phyloP scores from a whole-genome alignment of 192 early-diverging fungal genomes.

The Linnemannia schmuckeri region DNA sequence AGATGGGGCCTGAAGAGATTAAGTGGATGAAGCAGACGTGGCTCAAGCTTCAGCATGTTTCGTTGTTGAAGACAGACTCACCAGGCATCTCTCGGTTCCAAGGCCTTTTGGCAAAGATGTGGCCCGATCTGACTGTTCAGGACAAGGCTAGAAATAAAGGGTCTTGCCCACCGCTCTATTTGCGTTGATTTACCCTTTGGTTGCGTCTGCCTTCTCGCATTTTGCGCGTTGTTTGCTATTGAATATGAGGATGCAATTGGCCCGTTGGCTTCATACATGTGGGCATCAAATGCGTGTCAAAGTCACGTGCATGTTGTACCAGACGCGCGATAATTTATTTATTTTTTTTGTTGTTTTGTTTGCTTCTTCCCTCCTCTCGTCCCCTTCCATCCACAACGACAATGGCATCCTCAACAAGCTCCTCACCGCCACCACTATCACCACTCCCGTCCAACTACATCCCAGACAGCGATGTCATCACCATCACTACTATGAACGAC shows the following conservation, averaged over 20 bases:
- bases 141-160: constrained; percentile 28
- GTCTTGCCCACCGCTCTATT: constrained; percentile 14
- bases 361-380: neutral
- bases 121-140: constrained; percentile 27
- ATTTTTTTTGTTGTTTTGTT: neutral
- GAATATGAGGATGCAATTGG: too few relatives aligned
- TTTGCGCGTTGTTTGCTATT: too few relatives aligned
- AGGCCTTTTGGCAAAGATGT: constrained; percentile 6
- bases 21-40: constrained; percentile 39
- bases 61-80: constrained; percentile 15
- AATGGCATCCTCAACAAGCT: neutral
- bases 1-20: constrained; percentile 27
- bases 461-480: neutral
- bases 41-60: constrained; percentile 8
- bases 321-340: neutral
- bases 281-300: too few relatives aligned
- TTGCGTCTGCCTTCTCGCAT: neutral
- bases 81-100: constrained; percentile 12
- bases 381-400: neutral
- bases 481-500: neutral
- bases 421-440: neutral
- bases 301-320: too few relatives aligned
- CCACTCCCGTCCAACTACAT: neutral
- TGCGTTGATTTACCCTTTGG: neutral
- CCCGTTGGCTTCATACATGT: too few relatives aligned